A percentile compares a stretch with the other conserved stretches of the same genome.
Evolutionary conservation across 441 rosid genomes (phyloP).

Genomic region (Geranium incanum): DNA sequence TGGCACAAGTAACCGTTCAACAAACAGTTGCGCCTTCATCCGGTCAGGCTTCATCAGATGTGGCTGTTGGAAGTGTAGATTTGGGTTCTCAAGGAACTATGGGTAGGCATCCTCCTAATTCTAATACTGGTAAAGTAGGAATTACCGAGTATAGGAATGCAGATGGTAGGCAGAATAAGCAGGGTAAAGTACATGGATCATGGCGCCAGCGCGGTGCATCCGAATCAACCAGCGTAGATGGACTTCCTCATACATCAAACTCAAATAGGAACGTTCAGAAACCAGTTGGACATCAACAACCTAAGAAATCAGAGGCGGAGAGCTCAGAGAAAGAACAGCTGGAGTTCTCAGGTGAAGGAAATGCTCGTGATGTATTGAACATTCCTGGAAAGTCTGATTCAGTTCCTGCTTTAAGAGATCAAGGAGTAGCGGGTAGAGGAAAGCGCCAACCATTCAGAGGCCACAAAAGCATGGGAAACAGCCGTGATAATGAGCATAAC

Average conservation of each 20-base stretch:
- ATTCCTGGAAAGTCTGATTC: slow-evolving; percentile 39
- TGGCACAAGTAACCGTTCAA: slow-evolving; percentile 53
- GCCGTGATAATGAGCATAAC: slow-evolving; percentile 45
- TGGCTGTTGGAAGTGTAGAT: slow-evolving; percentile 31
- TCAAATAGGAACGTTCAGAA: slow-evolving; percentile 32
- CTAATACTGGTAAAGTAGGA: slow-evolving; percentile 35
- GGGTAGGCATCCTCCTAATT: slow-evolving; percentile 31
- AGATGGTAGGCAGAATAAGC: slow-evolving; percentile 50
- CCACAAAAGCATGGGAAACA: slow-evolving; percentile 41
- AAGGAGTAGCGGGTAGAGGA: slow-evolving; percentile 42
- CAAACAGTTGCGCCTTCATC: slow-evolving; percentile 28
- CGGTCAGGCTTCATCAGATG: slow-evolving; percentile 30
- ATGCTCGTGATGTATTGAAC: slow-evolving; percentile 47
- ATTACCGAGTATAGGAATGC: slow-evolving; percentile 39
- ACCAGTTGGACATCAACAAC: slow-evolving; percentile 36
- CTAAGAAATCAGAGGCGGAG: slow-evolving; percentile 29
- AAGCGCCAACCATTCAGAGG: slow-evolving; percentile 55
- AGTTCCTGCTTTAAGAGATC: slow-evolving; percentile 42
- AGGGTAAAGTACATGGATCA: slow-evolving; percentile 58
- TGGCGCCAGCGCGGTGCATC: slow-evolving; percentile 61
- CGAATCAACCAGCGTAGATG: slow-evolving; percentile 34
- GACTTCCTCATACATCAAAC: slow-evolving; percentile 25
- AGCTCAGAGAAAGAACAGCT: slow-evolving; percentile 41
- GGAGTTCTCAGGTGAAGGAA: slow-evolving; percentile 40
- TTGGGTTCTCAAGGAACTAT: slow-evolving; percentile 33